These are phyloP conservation scores for Neopestalotiopsis rosae DNA, from an alignment of 2,329 filamentous ascomycete species.

Conservation along the genomic window DNA sequence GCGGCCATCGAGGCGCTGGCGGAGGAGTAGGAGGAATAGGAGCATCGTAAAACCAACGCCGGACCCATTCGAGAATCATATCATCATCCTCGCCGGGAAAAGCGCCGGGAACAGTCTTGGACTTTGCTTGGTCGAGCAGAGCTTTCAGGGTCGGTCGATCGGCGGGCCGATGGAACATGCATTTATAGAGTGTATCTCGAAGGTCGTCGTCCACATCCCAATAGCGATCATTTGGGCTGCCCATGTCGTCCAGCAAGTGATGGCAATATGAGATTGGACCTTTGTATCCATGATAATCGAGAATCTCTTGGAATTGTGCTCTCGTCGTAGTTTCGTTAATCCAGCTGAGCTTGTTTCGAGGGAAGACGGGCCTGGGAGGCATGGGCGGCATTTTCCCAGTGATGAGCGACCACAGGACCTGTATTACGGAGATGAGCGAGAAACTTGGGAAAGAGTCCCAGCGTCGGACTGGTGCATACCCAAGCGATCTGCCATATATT, in stretches of 20 bases:
- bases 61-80: background rate
- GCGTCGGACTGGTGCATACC: background rate
- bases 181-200: background rate
- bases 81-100: background rate
- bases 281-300: background rate
- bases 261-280: background rate
- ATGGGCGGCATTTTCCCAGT: background rate
- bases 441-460: no score
- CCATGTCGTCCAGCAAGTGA: background rate
- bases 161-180: background rate
- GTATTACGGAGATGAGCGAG: background rate
- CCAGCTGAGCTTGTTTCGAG: background rate
- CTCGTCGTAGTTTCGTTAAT: background rate
- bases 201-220: background rate
- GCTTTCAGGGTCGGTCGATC: background rate
- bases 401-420: background rate
- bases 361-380: background rate
- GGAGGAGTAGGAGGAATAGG: background rate
- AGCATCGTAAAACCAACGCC: background rate
- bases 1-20: no score
- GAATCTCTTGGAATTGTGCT: background rate
- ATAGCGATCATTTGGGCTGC: background rate
- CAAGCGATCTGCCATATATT: background rate
- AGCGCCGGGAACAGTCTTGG: background rate
- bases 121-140: background rate